phyloP scores from a whole-genome alignment of 768 basidiomycete genomes.

The Galerina sulciceps region DNA sequence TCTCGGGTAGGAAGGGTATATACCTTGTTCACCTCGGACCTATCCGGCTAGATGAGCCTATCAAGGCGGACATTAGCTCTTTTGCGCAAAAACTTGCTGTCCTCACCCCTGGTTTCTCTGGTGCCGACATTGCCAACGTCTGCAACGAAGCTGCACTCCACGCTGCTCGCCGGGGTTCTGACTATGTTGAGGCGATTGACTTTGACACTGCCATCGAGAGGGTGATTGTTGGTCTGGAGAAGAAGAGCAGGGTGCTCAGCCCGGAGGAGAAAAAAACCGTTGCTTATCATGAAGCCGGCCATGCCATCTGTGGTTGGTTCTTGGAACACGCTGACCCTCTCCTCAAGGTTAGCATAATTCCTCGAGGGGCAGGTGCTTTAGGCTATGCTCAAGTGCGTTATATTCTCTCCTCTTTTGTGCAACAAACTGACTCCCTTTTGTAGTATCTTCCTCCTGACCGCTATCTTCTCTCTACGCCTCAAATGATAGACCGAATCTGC shows the following conservation, averaged over 20 bases:
- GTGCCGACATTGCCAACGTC: constrained; percentile 98
- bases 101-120: constrained; percentile 97
- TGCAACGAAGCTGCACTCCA: constrained; percentile 98
- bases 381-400: constrained; percentile 89
- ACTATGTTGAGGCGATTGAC: constrained; percentile 79
- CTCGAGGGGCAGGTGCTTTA: constrained; percentile 91
- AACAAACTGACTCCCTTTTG: background rate
- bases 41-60: constrained; percentile 64
- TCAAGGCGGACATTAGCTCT: constrained; percentile 51
- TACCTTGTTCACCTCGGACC: constrained; percentile 91
- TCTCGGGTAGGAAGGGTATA: constrained; percentile 91
- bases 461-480: constrained; percentile 93
- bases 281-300: constrained; percentile 98
- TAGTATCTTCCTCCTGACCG: constrained; percentile 95
- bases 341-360: constrained; percentile 98
- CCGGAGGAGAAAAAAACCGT: constrained; percentile 98
- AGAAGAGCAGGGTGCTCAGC: constrained; percentile 92
- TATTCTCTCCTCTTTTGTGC: background rate
- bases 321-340: constrained; percentile 96
- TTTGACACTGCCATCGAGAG: constrained; percentile 98
- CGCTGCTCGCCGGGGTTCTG: constrained; percentile 84
- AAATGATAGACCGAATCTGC: constrained; percentile 94
- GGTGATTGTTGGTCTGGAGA: constrained; percentile 95
- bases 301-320: constrained; percentile 99
- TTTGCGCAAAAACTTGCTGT: constrained; percentile 94